Conservation (phyloP, 2,329 filamentous ascomycete genomes). For the Fusarium torreyae region DNA sequence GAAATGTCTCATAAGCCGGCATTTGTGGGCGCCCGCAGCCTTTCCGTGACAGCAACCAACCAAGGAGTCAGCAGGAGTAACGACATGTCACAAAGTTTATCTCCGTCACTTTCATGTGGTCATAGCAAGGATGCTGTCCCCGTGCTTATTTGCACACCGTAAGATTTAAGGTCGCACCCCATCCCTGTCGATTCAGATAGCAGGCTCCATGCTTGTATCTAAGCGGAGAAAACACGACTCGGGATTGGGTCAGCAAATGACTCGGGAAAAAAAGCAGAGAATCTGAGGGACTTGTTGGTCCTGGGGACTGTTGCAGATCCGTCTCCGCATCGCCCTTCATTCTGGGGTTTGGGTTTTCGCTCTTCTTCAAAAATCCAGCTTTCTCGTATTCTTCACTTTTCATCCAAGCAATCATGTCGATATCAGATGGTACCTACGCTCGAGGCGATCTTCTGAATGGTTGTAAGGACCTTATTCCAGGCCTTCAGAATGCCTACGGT, state of each 20-base stretch:
- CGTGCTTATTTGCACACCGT: conserved; percentile 18
- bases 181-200: background rate
- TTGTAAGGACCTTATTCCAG: conserved; percentile 37
- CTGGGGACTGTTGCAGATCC: conserved; percentile 2
- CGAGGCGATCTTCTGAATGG: conserved; percentile 42
- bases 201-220: conserved; percentile 9
- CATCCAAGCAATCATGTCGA: conserved; percentile 21
- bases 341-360: background rate
- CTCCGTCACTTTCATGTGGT: background rate
- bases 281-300: conserved; percentile 20
- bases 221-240: background rate
- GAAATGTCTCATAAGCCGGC: background rate
- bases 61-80: background rate
- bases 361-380: background rate
- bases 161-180: conserved; percentile 19
- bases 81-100: conserved; percentile 3
- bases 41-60: background rate
- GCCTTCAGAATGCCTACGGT: conserved; percentile 40
- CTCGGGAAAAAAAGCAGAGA: background rate
- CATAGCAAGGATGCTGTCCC: background rate
- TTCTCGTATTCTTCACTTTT: background rate
- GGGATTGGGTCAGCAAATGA: background rate
- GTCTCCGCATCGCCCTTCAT: background rate
- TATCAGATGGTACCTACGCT: conserved; percentile 32
- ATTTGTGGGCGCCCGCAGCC: too few relatives aligned